Percentiles rank a stretch among this genome's conserved stretches.
Conservation (phyloP, 495 filamentous ascomycete species). For the Thozetella sp. region DNA sequence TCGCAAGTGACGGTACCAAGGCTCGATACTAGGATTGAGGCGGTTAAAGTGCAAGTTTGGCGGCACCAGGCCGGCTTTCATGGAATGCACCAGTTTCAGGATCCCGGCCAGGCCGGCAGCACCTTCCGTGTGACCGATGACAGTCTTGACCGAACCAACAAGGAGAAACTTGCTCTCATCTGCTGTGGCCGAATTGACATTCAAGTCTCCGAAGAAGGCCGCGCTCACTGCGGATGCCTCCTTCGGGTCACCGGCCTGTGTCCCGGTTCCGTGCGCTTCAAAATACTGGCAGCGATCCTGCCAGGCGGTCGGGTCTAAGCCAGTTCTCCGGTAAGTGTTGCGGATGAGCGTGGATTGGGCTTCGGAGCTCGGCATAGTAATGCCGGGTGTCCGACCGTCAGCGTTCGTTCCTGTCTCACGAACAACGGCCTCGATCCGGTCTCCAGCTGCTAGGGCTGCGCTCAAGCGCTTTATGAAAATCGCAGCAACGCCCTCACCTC, state of each 20-base stretch:
- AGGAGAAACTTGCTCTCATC: not conserved
- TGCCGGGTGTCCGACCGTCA: conserved; percentile 49
- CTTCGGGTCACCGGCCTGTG: conserved; percentile 41
- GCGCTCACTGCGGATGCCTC: conserved; percentile 31
- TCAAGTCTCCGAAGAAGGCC: not conserved
- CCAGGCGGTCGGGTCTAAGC: conserved; percentile 30
- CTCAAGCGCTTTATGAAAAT: conserved; percentile 55
- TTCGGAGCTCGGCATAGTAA: conserved; percentile 48
- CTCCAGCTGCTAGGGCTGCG: conserved; percentile 45
- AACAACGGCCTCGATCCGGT: conserved; percentile 57
- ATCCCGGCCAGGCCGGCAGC: conserved; percentile 30
- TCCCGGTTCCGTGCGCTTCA: conserved; percentile 50
- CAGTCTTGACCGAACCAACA: conserved; percentile 41
- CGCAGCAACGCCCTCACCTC: conserved; percentile 58
- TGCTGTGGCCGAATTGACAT: not conserved
- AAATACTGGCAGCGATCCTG: conserved; percentile 37
- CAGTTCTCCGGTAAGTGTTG: conserved; percentile 40
- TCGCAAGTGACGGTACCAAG: conserved; percentile 33
- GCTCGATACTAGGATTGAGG: conserved; percentile 40
- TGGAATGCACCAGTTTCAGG: conserved; percentile 30
- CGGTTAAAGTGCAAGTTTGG: conserved; percentile 50
- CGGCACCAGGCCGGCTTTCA: conserved; percentile 41
- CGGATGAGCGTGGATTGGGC: conserved; percentile 52
- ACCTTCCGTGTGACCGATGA: conserved; percentile 38
- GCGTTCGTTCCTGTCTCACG: conserved; percentile 51